Conservation (phyloP, 2,329 filamentous ascomycete genomes). For the Chrysoporthe puriensis region DNA sequence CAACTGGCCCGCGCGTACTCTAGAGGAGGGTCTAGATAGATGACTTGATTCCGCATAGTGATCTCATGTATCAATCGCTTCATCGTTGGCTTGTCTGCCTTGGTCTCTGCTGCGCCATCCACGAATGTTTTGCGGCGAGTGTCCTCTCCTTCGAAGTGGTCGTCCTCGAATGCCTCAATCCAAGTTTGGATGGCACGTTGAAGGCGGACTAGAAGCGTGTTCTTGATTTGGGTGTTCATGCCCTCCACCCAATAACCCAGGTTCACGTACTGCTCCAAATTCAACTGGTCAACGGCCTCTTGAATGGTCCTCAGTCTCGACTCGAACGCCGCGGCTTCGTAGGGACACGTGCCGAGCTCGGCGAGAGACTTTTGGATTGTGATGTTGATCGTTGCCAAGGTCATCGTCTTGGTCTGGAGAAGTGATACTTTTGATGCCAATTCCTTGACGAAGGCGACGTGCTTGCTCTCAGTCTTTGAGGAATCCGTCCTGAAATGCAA, state of each 20-base stretch:
- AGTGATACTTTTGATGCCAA: constrained; percentile 87
- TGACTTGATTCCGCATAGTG: constrained; percentile 96
- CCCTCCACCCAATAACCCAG: constrained; percentile 86
- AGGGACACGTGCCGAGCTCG: constrained; percentile 83
- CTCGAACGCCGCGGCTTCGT: constrained; percentile 79
- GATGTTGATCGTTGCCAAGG: constrained; percentile 77
- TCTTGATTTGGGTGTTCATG: constrained; percentile 84
- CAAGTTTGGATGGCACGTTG: constrained; percentile 82
- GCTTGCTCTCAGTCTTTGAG: constrained; percentile 72
- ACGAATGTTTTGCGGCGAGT: constrained; percentile 51
- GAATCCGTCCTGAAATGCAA: constrained; percentile 70
- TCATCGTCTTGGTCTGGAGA: constrained; percentile 84
- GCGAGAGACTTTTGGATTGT: constrained; percentile 79
- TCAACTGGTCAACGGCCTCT: constrained; percentile 91
- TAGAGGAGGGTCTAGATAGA: constrained; percentile 91
- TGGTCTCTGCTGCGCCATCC: constrained; percentile 44
- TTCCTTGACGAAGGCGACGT: constrained; percentile 94
- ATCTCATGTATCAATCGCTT: constrained; percentile 84
- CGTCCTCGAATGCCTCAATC: constrained; percentile 82
- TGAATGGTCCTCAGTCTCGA: constrained; percentile 84
- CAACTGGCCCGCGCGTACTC: constrained; percentile 91
- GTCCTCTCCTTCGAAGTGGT: constrained; percentile 52
- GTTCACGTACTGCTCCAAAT: constrained; percentile 94
- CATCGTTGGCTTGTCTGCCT: constrained; percentile 65
- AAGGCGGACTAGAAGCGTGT: constrained; percentile 79